These are phyloP conservation scores for Nigrospora oryzae DNA, from an alignment of 2,329 filamentous ascomycete genomes.

Conservation along the genomic window DNA sequence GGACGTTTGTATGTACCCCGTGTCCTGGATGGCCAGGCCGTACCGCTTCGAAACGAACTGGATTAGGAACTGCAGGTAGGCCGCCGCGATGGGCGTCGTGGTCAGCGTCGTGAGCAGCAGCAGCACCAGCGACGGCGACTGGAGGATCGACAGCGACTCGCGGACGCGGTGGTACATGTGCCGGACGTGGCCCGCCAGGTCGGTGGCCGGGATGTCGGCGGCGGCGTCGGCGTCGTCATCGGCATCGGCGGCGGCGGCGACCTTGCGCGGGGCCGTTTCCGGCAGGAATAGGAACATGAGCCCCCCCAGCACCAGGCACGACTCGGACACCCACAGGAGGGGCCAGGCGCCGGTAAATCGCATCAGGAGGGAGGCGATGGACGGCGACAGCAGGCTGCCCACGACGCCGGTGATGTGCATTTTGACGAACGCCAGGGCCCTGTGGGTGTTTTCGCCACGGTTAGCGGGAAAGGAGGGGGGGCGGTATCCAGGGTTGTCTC, in stretches of 20 bases:
- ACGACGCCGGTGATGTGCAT: slow-evolving; percentile 19
- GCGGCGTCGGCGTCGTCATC: not conserved
- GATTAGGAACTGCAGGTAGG: slow-evolving; percentile 11
- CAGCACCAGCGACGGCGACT: slow-evolving; percentile 7
- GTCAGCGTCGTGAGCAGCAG: slow-evolving; percentile 7
- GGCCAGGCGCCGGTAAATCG: slow-evolving; percentile 19
- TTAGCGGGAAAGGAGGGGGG: not conserved
- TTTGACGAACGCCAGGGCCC: slow-evolving; percentile 26
- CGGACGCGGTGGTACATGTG: slow-evolving; percentile 2
- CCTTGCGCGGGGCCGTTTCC: slow-evolving; percentile 6
- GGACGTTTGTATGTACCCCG: slow-evolving; percentile 20
- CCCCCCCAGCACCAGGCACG: not conserved
- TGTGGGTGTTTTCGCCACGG: slow-evolving; percentile 7
- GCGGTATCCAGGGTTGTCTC: not conserved
- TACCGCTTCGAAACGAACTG: slow-evolving; percentile 23
- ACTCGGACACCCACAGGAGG: not conserved
- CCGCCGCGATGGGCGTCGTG: slow-evolving; percentile 2
- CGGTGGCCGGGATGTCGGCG: not conserved
- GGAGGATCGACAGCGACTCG: slow-evolving; percentile 4
- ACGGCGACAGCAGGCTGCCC: slow-evolving; percentile 26
- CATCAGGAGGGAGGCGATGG: slow-evolving; percentile 27
- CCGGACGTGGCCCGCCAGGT: not conserved
- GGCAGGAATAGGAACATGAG: slow-evolving; percentile 4
- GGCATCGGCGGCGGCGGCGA: not conserved
- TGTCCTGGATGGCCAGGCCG: slow-evolving; percentile 15